These are phyloP conservation scores for Bipolaris gigantea DNA, from an alignment of 2,329 filamentous ascomycete species.

Conservation along the genomic window DNA sequence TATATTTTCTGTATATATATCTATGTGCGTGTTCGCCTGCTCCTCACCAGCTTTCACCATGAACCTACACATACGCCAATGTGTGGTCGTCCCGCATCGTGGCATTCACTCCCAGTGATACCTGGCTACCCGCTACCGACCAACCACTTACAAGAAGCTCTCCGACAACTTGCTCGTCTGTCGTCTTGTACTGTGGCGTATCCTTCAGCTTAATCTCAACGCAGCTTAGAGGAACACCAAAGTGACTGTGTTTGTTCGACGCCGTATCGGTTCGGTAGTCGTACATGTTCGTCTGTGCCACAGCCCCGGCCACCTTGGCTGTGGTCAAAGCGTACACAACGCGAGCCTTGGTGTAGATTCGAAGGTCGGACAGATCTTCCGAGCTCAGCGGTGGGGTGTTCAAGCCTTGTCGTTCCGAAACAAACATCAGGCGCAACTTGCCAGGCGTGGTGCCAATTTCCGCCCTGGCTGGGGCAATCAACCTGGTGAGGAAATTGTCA, in stretches of 20 bases:
- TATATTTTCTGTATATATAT: not conserved
- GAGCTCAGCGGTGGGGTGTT: slow-evolving; percentile 66
- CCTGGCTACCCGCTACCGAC: slow-evolving; percentile 69
- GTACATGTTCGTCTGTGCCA: slow-evolving; percentile 84
- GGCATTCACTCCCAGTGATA: slow-evolving; percentile 64
- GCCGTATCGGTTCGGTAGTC: slow-evolving; percentile 69
- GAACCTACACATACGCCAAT: slow-evolving; percentile 55
- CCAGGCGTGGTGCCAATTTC: slow-evolving; percentile 64
- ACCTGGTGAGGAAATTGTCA: slow-evolving; percentile 63
- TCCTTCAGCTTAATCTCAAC: slow-evolving; percentile 77
- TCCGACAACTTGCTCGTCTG: slow-evolving; percentile 54
- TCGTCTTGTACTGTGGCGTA: slow-evolving; percentile 61
- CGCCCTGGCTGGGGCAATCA: slow-evolving; percentile 63
- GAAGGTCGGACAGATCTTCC: slow-evolving; percentile 73
- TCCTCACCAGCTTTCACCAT: not conserved
- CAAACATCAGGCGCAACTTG: slow-evolving; percentile 78
- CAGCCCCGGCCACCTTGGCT: slow-evolving; percentile 80
- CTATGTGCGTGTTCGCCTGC: not conserved
- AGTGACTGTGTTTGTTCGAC: slow-evolving; percentile 61
- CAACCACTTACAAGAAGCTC: slow-evolving; percentile 75
- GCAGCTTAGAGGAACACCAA: slow-evolving; percentile 78
- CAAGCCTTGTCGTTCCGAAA: slow-evolving; percentile 71
- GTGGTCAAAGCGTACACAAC: slow-evolving; percentile 84
- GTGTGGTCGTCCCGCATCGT: slow-evolving; percentile 73
- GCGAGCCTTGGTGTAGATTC: slow-evolving; percentile 77